Evolutionary conservation across 176 grass and related monocot genomes (phyloP).

Genomic region (Melocanna baccifera): DNA sequence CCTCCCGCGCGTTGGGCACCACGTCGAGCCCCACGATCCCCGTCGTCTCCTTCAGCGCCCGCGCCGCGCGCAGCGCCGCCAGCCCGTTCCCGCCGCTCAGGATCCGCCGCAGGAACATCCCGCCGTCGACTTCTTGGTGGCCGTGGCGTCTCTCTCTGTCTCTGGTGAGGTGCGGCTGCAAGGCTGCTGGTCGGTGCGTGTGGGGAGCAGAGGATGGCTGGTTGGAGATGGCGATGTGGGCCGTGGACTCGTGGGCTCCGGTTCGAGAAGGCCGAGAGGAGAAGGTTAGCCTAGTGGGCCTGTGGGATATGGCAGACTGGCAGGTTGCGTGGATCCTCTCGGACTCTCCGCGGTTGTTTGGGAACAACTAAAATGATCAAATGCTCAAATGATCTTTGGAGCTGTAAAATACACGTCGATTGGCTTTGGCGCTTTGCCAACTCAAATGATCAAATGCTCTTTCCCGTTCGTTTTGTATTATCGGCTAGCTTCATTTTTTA

Average conservation of each 20-base stretch:
- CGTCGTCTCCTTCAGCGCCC: conserved; percentile 74
- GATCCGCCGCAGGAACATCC: conserved; percentile 83
- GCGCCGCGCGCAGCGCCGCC: conserved; percentile 38
- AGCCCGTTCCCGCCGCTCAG: conserved; percentile 55
- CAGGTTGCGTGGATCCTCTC: not conserved
- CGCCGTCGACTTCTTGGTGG: conserved; percentile 12
- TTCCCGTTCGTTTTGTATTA: not conserved
- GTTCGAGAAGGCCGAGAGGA: not conserved
- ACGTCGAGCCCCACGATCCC: conserved; percentile 89
- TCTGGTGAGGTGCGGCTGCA: conserved; percentile 8
- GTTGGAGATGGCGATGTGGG: not conserved
- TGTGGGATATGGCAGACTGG: not conserved
- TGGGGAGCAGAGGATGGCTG: not conserved
- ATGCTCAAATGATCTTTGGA: too few species aligned
- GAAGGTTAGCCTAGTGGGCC: not conserved
- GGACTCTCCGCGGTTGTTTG: not conserved
- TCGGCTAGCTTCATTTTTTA: too few species aligned
- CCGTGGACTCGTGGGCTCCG: not conserved
- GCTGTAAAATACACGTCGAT: too few species aligned
- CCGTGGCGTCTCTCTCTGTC: conserved; percentile 1
- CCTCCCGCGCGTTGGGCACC: conserved; percentile 76
- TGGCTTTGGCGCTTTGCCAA: not conserved
- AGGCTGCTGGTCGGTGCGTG: not conserved
- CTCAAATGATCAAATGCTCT: not conserved
- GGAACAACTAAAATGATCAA: too few species aligned